Conservation (phyloP, 129 eudicot species). For the Rutidosis leptorrhynchoides region DNA sequence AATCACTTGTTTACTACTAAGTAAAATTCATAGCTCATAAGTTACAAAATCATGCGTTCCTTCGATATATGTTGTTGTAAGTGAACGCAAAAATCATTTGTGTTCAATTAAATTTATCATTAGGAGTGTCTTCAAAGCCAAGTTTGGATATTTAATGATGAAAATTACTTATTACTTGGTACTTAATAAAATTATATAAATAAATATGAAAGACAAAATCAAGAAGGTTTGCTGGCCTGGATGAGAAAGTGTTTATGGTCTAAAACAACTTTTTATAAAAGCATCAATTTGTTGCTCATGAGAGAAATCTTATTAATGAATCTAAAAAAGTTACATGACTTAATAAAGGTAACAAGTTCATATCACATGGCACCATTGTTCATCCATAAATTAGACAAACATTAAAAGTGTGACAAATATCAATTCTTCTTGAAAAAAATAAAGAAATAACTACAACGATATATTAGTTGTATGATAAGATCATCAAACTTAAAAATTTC, state of each 20-base stretch:
- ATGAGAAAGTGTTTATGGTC: constrained; percentile 31
- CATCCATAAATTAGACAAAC: constrained; percentile 22
- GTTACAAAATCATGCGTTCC: constrained; percentile 24
- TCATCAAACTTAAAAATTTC: constrained; percentile 6
- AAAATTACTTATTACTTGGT: neutral
- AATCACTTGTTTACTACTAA: constrained; percentile 5
- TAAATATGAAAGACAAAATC: neutral
- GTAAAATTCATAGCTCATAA: constrained; percentile 18
- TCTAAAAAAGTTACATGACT: constrained; percentile 24
- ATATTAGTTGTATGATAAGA: constrained; percentile 4
- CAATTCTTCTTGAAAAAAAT: constrained; percentile 9
- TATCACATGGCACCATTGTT: constrained; percentile 21
- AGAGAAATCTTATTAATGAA: constrained; percentile 21
- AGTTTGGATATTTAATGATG: constrained; percentile 8
- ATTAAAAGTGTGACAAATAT: constrained; percentile 1
- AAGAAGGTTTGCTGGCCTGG: constrained; percentile 11
- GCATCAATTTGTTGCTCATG: constrained; percentile 29
- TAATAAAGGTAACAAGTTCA: constrained; percentile 22
- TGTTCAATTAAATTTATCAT: constrained; percentile 27
- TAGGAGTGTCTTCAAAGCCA: constrained; percentile 21
- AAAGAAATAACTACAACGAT: neutral
- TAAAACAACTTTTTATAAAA: constrained; percentile 26
- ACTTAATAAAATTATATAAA: neutral
- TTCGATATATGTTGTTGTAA: constrained; percentile 27
- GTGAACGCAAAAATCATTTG: constrained; percentile 21